Conservation (phyloP, 2,329 filamentous ascomycete genomes). For the Neofusicoccum laricinum region DNA sequence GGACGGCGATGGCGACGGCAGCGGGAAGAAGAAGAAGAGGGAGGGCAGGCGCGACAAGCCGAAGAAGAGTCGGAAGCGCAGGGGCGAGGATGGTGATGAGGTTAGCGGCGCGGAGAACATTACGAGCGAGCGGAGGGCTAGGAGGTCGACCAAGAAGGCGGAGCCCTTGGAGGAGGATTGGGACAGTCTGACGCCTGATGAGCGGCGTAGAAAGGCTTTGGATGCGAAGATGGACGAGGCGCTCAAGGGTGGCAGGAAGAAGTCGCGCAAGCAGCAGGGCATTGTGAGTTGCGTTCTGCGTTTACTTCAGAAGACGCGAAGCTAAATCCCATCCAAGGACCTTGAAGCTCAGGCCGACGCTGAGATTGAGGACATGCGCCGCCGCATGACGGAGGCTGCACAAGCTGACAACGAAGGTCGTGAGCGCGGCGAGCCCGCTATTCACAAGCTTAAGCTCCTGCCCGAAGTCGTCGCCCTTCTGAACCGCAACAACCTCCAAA, state of each 20-base stretch:
- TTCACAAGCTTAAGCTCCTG: constrained; percentile 90
- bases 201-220: constrained; percentile 79
- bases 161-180: constrained; percentile 62
- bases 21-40: constrained; percentile 67
- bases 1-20: constrained; percentile 57
- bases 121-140: constrained; percentile 47
- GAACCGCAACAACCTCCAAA: constrained; percentile 82
- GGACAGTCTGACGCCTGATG: constrained; percentile 76
- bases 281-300: constrained; percentile 58
- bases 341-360: constrained; percentile 87
- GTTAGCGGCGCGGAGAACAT: constrained; percentile 29
- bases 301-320: not conserved
- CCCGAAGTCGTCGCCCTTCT: constrained; percentile 85
- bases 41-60: constrained; percentile 56
- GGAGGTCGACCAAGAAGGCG: constrained; percentile 38
- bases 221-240: constrained; percentile 86
- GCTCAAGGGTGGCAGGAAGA: constrained; percentile 75
- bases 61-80: constrained; percentile 50
- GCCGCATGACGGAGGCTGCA: constrained; percentile 87
- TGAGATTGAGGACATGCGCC: constrained; percentile 81
- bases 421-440: constrained; percentile 73
- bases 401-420: constrained; percentile 82
- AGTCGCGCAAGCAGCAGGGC: constrained; percentile 76
- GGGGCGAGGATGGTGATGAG: constrained; percentile 39
- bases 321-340: constrained; percentile 55